Base-by-base conservation (phyloP, 78 protist genomes). In the Thecamonas trahens region DNA sequence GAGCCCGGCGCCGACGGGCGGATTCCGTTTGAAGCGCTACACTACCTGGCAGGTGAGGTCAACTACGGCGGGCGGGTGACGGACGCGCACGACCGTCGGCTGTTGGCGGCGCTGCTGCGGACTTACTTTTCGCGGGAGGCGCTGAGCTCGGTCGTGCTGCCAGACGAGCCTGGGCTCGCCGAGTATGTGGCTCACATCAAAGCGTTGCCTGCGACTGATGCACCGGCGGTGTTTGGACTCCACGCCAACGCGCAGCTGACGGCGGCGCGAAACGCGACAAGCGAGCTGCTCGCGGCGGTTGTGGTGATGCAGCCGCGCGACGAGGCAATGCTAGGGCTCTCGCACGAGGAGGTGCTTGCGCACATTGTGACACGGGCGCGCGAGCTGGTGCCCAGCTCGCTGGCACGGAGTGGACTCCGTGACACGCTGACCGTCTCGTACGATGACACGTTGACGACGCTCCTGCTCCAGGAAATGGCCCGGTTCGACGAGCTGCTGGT, bases 221-320 rank as follows among this genome's bases (percentile, higher is more conserved):
- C 45, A 2, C 91, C 95, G 3, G 86, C 83, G 31, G 85, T 71
- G 60, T 87, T 91, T 45, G 95, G 92, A 7, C 62, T 91, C 61
- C 95, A 91, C 61, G 81, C 26, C n/a, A n/a, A n/a, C n/a, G n/a
- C n/a, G n/a, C n/a, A n/a, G n/a, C n/a, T n/a, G n/a, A n/a, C n/a
- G n/a, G n/a, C n/a, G n/a, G n/a, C n/a, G n/a, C n/a, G n/a, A n/a
- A n/a, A n/a, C n/a, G n/a, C n/a, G n/a, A n/a, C n/a, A n/a, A n/a
- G n/a, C n/a, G n/a, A n/a, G n/a, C n/a, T n/a, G n/a, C n/a, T 35
- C 20, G 29, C 29, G 22, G 22, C 20, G 3, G 14, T 17, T 42
- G 47, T 11, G 7, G 53, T 24, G 53, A 15, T 5, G 45, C 45
- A 7, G 6, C 24, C 26, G n/a, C 37, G 39, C 14, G 35, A 0